Conservation (phyloP, 441 rosid species). For the Corymbia citriodora region DNA sequence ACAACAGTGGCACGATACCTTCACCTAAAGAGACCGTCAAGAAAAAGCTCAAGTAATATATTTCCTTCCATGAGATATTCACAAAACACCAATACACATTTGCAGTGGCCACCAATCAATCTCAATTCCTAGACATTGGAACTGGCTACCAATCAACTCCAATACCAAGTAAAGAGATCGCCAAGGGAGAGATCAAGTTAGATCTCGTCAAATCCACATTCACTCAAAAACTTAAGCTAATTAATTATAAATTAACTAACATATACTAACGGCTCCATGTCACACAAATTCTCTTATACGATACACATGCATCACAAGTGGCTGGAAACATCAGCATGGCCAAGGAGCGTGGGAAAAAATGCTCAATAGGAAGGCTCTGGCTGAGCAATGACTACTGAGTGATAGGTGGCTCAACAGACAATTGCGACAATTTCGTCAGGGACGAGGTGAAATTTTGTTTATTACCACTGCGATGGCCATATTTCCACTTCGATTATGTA, state of each 20-base stretch:
- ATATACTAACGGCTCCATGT: not conserved
- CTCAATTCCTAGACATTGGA: not conserved
- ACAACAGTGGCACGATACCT: not conserved
- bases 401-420: not conserved
- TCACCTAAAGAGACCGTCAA: not conserved
- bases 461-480: not conserved
- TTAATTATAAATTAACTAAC: not conserved
- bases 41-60: no score
- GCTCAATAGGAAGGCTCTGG: not conserved
- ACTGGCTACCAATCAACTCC: not conserved
- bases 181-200: accelerated
- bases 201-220: not conserved
- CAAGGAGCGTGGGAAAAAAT: not conserved
- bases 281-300: not conserved
- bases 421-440: not conserved
- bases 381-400: not conserved
- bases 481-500: not conserved
- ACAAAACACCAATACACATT: no score
- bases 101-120: accelerated
- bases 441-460: not conserved
- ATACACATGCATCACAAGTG: not conserved
- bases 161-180: not conserved
- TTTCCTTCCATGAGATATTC: no score
- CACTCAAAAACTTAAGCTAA: not conserved
- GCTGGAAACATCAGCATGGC: not conserved